Percentiles rank a stretch among this genome's conserved stretches.
Conservation (phyloP, 73 alveolate species). For the Paramecium pentaurelia region DNA sequence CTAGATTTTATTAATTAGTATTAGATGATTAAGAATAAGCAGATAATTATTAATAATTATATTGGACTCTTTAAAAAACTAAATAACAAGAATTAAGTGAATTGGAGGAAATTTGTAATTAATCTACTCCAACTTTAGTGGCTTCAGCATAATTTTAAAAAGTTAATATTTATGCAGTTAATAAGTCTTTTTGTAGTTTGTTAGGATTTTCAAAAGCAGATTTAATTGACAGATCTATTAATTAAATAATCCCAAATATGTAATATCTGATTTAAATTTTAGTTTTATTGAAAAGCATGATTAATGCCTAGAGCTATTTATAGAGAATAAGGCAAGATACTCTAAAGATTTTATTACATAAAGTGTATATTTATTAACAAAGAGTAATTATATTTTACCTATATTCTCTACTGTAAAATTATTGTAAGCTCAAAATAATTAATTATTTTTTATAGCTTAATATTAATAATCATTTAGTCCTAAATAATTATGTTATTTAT, state of each 20-base stretch:
- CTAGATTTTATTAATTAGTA: neutral
- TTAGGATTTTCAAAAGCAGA: slow-evolving; percentile 42
- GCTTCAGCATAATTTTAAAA: neutral
- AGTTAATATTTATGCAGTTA: neutral
- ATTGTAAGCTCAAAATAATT: neutral
- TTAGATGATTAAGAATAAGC: slow-evolving; percentile 15
- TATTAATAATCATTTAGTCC: neutral
- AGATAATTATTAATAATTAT: neutral
- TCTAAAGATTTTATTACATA: neutral
- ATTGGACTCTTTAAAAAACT: neutral
- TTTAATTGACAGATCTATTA: slow-evolving; percentile 18
- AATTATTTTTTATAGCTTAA: neutral
- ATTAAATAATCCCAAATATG: neutral
- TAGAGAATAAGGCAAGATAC: neutral
- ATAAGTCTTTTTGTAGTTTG: slow-evolving; percentile 21
- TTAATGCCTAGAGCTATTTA: neutral
- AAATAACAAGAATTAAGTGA: neutral
- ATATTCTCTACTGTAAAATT: neutral
- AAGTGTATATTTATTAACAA: neutral
- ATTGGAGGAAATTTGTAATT: slow-evolving; percentile 9
- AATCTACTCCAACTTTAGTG: neutral
- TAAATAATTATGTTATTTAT: neutral
- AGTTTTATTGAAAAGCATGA: neutral
- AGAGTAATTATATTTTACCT: neutral
- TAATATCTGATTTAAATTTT: neutral